These are phyloP conservation scores for Hypoxylon sp. DNA, from an alignment of 2,329 filamentous ascomycete genomes.

Conservation along the genomic window DNA sequence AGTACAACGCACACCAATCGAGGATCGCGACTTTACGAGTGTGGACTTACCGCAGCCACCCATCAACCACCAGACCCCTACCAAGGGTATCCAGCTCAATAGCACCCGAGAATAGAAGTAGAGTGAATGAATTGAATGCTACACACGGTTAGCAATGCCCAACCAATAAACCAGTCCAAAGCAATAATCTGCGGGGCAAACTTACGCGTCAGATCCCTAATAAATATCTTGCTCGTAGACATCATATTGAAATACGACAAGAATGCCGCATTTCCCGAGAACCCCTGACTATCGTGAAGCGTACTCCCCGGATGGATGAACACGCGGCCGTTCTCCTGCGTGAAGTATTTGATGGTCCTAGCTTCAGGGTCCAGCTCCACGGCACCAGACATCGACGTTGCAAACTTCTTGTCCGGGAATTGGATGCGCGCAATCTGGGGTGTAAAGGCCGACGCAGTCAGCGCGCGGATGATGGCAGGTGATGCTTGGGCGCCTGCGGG, in stretches of 20 bases:
- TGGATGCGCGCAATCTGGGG: slow-evolving; percentile 94
- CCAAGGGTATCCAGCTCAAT: slow-evolving; percentile 90
- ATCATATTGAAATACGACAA: slow-evolving; percentile 94
- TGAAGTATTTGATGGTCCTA: slow-evolving; percentile 91
- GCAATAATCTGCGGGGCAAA: slow-evolving; percentile 44
- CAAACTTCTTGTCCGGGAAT: slow-evolving; percentile 96
- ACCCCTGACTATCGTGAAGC: slow-evolving; percentile 85
- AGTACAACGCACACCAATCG: slow-evolving; percentile 1
- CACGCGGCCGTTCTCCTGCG: slow-evolving; percentile 84
- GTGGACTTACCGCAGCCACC: slow-evolving; percentile 74
- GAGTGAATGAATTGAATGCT: slow-evolving; percentile 89
- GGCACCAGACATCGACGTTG: slow-evolving; percentile 85
- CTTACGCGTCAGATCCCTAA: slow-evolving; percentile 89
- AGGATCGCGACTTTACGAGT: background rate
- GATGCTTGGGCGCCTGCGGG: slow-evolving; percentile 47
- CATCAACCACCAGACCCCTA: slow-evolving; percentile 88
- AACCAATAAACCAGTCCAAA: background rate
- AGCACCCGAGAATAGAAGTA: slow-evolving; percentile 88
- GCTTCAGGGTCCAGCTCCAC: slow-evolving; percentile 95
- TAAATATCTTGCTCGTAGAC: slow-evolving; percentile 90
- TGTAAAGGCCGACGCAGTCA: slow-evolving; percentile 79
- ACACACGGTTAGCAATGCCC: slow-evolving; percentile 20
- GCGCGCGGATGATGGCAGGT: slow-evolving; percentile 71
- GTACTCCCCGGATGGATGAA: slow-evolving; percentile 94
- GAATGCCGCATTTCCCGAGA: slow-evolving; percentile 80